Evolutionary conservation across 163 green algal genomes (phyloP).

Genomic region (Scenedesmus sp.): DNA sequence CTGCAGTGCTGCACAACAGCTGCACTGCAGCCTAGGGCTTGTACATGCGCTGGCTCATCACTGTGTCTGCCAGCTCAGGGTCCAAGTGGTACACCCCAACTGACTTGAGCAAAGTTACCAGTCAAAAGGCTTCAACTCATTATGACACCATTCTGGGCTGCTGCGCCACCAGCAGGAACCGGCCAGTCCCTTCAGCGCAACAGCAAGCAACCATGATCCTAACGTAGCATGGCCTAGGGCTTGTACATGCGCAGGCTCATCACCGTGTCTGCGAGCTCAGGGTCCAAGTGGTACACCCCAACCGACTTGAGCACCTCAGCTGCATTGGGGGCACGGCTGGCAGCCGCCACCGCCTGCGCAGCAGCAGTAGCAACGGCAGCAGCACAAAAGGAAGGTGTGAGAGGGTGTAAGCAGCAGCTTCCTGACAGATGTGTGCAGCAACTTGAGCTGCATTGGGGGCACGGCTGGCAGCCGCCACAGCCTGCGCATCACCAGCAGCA

Average conservation of each 20-base stretch:
- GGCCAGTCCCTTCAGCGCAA: too few species aligned
- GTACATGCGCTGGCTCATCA: slow-evolving; percentile 46
- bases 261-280: slow-evolving; percentile 48
- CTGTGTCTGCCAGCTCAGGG: slow-evolving; percentile 44
- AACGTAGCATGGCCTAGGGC: background rate
- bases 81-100: slow-evolving; percentile 42
- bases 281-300: slow-evolving; percentile 35
- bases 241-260: slow-evolving; percentile 47
- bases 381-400: background rate
- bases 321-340: slow-evolving; percentile 37
- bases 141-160: too few species aligned
- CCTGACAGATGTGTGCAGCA: background rate
- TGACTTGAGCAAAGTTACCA: background rate
- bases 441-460: background rate
- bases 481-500: slow-evolving; percentile 11
- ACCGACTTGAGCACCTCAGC: slow-evolving; percentile 35
- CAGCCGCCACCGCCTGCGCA: slow-evolving; percentile 37
- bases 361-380: background rate
- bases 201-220: too few species aligned
- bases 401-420: background rate
- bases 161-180: too few species aligned
- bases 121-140: too few species aligned
- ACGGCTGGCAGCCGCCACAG: background rate
- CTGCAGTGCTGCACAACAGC: too few species aligned
- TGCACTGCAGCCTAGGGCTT: background rate